phyloP scores from a whole-genome alignment of 352 stramenopile species.

The Globisporangium barbulae region DNA sequence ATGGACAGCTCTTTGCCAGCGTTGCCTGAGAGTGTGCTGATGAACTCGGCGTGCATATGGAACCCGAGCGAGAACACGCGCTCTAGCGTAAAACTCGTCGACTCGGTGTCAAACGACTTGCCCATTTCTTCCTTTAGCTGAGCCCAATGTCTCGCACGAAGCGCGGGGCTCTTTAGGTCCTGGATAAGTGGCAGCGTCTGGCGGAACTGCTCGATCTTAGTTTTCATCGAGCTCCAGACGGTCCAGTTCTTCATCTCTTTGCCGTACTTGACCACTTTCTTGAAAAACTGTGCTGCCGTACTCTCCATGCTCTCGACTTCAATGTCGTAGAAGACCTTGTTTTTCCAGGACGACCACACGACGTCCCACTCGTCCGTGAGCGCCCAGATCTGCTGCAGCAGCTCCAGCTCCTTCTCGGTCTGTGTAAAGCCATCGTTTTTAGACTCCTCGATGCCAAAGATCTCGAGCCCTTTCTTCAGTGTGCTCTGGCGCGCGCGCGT shows the following conservation, averaged over 20 bases:
- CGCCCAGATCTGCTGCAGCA: constrained; percentile 90
- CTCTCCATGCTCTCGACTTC: constrained; percentile 91
- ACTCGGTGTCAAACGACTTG: constrained; percentile 79
- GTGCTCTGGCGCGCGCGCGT: constrained; percentile 62
- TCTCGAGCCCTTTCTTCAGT: constrained; percentile 90
- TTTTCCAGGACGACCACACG: constrained; percentile 91
- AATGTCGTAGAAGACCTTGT: constrained; percentile 89
- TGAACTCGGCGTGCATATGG: constrained; percentile 88
- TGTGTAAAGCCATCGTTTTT: constrained; percentile 85
- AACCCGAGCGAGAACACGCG: constrained; percentile 87
- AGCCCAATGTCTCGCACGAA: constrained; percentile 87
- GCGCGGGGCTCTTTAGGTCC: constrained; percentile 89
- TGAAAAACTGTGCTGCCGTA: constrained; percentile 87
- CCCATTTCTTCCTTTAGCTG: constrained; percentile 88
- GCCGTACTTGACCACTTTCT: constrained; percentile 91
- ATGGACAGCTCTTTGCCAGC: constrained; percentile 92
- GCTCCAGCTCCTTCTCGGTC: constrained; percentile 87
- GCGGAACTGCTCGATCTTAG: constrained; percentile 93
- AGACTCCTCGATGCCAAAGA: constrained; percentile 89
- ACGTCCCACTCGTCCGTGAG: constrained; percentile 87
- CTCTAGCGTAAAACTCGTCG: constrained; percentile 77
- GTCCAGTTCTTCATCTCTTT: constrained; percentile 93
- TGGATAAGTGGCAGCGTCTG: constrained; percentile 92
- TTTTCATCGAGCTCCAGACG: constrained; percentile 90
- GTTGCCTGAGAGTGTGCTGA: constrained; percentile 88